Conservation (phyloP, 768 basidiomycete species). For the Lentinus tigrinus region DNA sequence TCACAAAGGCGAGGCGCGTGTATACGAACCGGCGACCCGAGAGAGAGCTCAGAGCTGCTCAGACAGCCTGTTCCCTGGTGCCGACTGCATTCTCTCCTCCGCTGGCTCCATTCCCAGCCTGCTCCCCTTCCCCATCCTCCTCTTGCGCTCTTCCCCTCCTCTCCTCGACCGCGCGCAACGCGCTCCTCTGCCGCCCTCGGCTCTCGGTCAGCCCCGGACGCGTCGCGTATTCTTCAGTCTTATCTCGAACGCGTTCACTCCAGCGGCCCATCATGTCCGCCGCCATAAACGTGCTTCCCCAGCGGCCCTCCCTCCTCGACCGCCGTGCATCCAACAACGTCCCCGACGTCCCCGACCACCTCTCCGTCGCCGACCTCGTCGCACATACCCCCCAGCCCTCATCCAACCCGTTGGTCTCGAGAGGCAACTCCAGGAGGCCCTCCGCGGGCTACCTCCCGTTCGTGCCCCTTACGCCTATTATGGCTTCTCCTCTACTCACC, state of each 20-base stretch:
- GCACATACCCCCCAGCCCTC: background rate
- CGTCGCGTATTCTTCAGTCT: background rate
- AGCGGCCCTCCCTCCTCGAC: constrained; percentile 15
- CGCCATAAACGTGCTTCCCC: constrained; percentile 18
- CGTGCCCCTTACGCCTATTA: constrained; percentile 51
- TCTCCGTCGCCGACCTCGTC: constrained; percentile 9
- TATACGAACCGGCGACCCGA: background rate
- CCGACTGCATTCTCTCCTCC: constrained; percentile 1
- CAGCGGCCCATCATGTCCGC: constrained; percentile 13
- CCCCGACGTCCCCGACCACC: constrained; percentile 12
- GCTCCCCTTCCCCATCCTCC: constrained; percentile 1
- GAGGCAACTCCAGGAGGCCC: constrained; percentile 8
- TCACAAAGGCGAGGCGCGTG: background rate
- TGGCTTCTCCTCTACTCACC: constrained; percentile 58
- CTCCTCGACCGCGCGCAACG: background rate
- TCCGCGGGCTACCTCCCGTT: constrained; percentile 19
- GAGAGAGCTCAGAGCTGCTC: background rate
- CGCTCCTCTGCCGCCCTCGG: background rate
- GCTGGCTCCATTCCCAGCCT: background rate
- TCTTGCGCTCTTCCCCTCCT: constrained; percentile 1
- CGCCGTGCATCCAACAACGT: constrained; percentile 17
- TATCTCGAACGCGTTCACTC: background rate
- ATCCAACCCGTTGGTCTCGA: constrained; percentile 2
- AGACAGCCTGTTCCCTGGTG: background rate
- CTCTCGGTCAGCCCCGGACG: background rate